phyloP scores from a whole-genome alignment of 495 filamentous ascomycete species.

The Penicillium paradoxum region DNA sequence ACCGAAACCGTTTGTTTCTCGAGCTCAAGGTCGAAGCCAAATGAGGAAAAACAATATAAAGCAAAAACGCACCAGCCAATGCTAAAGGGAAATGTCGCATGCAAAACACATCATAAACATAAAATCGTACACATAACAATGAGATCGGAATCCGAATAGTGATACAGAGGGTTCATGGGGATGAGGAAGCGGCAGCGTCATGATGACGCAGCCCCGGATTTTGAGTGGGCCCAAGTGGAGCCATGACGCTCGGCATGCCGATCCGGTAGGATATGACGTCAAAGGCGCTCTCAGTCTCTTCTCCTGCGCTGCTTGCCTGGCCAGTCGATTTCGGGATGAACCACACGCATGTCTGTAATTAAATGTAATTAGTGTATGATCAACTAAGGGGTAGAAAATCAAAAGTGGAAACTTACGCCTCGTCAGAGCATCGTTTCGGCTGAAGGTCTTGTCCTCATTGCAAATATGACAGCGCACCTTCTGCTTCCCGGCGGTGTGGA shows the following conservation, averaged over 20 bases:
- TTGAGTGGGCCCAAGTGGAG: neutral
- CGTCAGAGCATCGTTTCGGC: constrained; percentile 85
- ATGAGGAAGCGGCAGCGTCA: constrained; percentile 21
- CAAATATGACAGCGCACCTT: constrained; percentile 94
- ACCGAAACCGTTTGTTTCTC: constrained; percentile 6
- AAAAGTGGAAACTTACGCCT: constrained; percentile 39
- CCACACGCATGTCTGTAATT: constrained; percentile 67
- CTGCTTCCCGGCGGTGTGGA: constrained; percentile 89
- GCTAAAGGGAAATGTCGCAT: constrained; percentile 14
- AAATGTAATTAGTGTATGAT: constrained; percentile 7
- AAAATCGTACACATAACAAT: constrained; percentile 21
- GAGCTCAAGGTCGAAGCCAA: neutral
- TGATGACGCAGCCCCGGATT: constrained; percentile 11
- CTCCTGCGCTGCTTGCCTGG: constrained; percentile 57
- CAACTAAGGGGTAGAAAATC: neutral
- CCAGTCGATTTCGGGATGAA: constrained; percentile 80
- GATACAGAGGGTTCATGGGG: constrained; percentile 13
- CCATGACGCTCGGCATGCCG: constrained; percentile 20
- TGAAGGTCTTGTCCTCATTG: constrained; percentile 97
- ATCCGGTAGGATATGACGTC: constrained; percentile 10
- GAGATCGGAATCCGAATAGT: constrained; percentile 3
- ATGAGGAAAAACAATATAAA: neutral
- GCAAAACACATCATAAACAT: constrained; percentile 23
- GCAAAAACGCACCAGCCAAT: constrained; percentile 15
- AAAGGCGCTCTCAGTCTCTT: constrained; percentile 28